Base-by-base conservation (phyloP, 2,329 filamentous ascomycete species). In the Sporothrix schenckii region DNA sequence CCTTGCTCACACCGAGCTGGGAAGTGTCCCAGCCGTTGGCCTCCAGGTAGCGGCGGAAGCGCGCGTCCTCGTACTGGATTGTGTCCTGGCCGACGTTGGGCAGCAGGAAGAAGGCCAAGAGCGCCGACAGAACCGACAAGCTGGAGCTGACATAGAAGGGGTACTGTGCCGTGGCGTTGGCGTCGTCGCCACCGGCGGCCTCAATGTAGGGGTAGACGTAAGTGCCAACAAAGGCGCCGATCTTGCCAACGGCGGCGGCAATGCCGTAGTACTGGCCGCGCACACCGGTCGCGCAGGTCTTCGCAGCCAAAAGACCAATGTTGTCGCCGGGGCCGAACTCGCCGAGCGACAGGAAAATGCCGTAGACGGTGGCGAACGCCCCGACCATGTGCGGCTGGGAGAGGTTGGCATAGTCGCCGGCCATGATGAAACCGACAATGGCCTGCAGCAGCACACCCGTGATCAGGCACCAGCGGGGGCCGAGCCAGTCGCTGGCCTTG, bases 311-410 rank as follows among this genome's bases (percentile, higher is more conserved):
- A 0, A 97, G 85, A 2, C 93, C 93, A 75, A 97, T 97, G 79
- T 97, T 97, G 82, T 97, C 92, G 14, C 94, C 94, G 0, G 94
- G 93, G 0, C 94, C 93, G 53, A 96, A 81, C 79, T 95, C 92
- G 66, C 92, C 92, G 1, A 94, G 84, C 0, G 89, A 87, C 1
- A 92, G 82, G 81, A 95, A 95, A 73, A 95, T 84, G 19, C 89
- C 92, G 75, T 93, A 94, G 2, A 94, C 87, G 5, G 93, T 90
- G 1, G 92, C 89, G 75, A 95, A 96, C 0, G 84, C 91, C 9
- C 84, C 92, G 4, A 95, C 88, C 72, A 92, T 88, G 72, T 84
- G 77, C 0, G 88, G 83, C 67, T 88, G 85, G 0, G 88, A 88
- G n/a, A 97, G 86, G 68, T 85, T 85, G 6, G 81, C 80, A 80